A percentile compares a stretch with the other conserved stretches of the same genome.
phyloP scores from a whole-genome alignment of 2,329 filamentous ascomycete genomes.

The Talaromyces verruculosus region DNA sequence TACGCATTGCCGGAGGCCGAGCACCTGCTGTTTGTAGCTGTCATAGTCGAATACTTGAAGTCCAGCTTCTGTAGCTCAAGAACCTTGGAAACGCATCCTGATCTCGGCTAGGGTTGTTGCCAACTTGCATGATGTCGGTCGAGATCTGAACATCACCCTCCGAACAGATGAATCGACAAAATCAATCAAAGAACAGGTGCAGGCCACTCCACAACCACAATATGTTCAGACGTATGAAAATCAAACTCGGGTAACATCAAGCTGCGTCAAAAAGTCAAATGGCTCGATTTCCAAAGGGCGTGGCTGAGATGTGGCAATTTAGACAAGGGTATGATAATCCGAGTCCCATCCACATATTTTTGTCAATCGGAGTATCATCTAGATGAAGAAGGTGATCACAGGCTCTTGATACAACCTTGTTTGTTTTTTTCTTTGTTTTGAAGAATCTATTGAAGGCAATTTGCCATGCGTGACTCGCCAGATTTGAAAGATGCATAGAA shows the following conservation, averaged over 20 bases:
- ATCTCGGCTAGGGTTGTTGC: not conserved
- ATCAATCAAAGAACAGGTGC: not conserved
- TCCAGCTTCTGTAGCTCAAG: too few species aligned
- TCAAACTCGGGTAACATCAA: not conserved
- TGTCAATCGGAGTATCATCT: slow-evolving; percentile 1
- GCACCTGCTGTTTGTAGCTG: not conserved
- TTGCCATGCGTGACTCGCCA: not conserved
- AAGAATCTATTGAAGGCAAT: not conserved
- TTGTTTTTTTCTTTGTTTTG: not conserved
- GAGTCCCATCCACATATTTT: not conserved
- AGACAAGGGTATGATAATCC: not conserved
- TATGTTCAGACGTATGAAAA: not conserved
- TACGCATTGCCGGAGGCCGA: not conserved
- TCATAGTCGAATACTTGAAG: not conserved
- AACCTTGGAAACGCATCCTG: not conserved
- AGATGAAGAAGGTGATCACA: not conserved
- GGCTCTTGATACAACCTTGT: not conserved
- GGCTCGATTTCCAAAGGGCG: too few species aligned
- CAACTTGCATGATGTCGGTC: not conserved
- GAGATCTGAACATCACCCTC: not conserved
- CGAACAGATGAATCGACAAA: not conserved
- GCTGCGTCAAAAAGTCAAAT: not conserved
- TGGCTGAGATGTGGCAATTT: not conserved
- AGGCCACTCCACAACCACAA: not conserved
- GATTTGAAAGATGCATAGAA: not conserved